A percentile compares a stretch with the other conserved stretches of the same genome.
These are phyloP conservation scores for Vanilla planifolia DNA, from an alignment of 106 monocot species.

Conservation along the genomic window DNA sequence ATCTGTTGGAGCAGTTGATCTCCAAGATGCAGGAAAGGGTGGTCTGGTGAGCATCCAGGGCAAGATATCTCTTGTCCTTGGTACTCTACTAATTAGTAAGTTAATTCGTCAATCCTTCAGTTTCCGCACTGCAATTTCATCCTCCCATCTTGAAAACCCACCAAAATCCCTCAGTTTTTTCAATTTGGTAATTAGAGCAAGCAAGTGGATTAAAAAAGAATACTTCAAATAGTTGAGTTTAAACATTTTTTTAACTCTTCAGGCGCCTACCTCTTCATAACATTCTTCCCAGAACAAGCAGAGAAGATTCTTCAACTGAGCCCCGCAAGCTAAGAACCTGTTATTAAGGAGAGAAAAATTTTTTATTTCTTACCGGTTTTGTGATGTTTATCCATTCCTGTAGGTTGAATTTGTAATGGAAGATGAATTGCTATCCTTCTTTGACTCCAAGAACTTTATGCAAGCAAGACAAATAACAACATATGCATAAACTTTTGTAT, in stretches of 20 bases:
- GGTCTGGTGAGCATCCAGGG: conserved; percentile 91
- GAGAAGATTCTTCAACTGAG: conserved; percentile 70
- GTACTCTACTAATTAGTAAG: conserved; percentile 90
- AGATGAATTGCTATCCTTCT: no score
- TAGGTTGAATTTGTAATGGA: no score
- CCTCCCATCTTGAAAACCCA: no score
- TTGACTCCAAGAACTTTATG: no score
- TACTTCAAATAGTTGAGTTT: not conserved
- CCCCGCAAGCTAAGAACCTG: conserved; percentile 33
- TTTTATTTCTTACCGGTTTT: no score
- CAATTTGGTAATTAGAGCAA: no score
- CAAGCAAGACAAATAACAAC: no score
- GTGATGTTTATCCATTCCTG: no score
- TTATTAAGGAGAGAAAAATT: no score
- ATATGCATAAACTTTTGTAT: no score
- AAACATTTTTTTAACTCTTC: conserved; percentile 9
- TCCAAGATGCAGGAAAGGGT: conserved; percentile 93
- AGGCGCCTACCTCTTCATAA: conserved; percentile 87
- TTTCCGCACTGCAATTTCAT: no score
- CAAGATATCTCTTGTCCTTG: conserved; percentile 87
- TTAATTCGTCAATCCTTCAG: not conserved
- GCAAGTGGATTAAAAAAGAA: not conserved
- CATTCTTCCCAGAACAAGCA: conserved; percentile 96
- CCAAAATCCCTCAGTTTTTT: no score
- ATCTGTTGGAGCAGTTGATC: conserved; percentile 66